Percentiles rank a stretch among this genome's conserved stretches.
Conservation (phyloP, 805 yeast species). For the Myxozyma kluyveri region DNA sequence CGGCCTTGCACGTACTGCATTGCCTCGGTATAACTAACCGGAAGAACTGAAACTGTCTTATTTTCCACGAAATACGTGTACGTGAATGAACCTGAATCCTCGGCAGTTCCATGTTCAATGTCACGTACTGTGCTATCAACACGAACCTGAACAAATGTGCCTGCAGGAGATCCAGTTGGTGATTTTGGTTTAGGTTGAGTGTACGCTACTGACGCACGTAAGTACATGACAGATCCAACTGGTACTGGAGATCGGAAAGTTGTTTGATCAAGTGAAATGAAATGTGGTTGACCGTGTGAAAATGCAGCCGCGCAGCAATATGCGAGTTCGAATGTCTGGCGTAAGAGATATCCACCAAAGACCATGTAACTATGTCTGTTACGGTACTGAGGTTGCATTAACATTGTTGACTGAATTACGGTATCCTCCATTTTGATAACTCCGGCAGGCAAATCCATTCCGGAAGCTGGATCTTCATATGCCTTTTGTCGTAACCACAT, state of each 20-base stretch:
- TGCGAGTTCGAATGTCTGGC: constrained; percentile 91
- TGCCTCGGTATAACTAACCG: constrained; percentile 88
- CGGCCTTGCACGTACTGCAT: constrained; percentile 87
- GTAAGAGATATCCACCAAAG: constrained; percentile 89
- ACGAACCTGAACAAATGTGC: constrained; percentile 84
- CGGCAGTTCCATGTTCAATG: constrained; percentile 57
- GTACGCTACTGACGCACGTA: constrained; percentile 79
- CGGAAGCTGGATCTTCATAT: constrained; percentile 30
- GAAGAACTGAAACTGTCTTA: constrained; percentile 64
- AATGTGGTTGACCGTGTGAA: constrained; percentile 79
- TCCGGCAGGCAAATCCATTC: constrained; percentile 25
- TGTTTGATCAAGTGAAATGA: constrained; percentile 84
- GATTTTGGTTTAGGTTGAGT: constrained; percentile 43
- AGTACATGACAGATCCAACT: constrained; percentile 82
- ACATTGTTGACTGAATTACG: constrained; percentile 65
- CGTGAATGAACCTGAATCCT: constrained; percentile 81
- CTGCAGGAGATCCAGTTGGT: constrained; percentile 38
- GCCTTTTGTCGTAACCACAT: constrained; percentile 53
- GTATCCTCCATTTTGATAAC: constrained; percentile 58
- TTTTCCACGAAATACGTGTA: constrained; percentile 74
- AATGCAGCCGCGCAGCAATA: constrained; percentile 91
- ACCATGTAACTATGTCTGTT: constrained; percentile 92
- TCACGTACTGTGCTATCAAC: constrained; percentile 78
- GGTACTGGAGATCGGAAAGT: constrained; percentile 94
- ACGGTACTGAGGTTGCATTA: constrained; percentile 96